phyloP scores from a whole-genome alignment of 2,329 filamentous ascomycete genomes.

The Coniochaeta sp. region DNA sequence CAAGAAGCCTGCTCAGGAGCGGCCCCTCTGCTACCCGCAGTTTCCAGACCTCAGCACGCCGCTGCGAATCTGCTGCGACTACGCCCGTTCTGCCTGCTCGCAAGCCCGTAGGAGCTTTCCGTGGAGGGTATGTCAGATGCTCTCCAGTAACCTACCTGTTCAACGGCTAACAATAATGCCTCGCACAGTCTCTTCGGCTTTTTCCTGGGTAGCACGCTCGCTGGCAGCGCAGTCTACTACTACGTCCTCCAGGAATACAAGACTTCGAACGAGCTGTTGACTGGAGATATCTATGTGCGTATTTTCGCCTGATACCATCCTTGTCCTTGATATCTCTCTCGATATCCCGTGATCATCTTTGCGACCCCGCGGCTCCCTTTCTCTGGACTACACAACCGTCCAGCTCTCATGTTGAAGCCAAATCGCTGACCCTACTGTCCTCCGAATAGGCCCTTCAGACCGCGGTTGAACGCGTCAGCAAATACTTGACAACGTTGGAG shows the following conservation, averaged over 20 bases:
- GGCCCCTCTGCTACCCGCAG: slow-evolving; percentile 24
- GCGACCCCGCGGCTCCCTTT: slow-evolving; percentile 13
- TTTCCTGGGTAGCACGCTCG: slow-evolving; percentile 72
- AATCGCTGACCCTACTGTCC: neutral
- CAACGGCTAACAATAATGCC: slow-evolving; percentile 4
- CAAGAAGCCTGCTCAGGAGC: slow-evolving; percentile 25
- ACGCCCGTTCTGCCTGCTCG: slow-evolving; percentile 43
- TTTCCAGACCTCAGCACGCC: slow-evolving; percentile 43
- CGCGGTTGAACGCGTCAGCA: slow-evolving; percentile 78
- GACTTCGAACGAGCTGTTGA: slow-evolving; percentile 84
- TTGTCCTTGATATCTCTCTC: neutral
- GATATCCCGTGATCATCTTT: neutral
- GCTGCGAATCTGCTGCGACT: slow-evolving; percentile 30
- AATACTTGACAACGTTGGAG: slow-evolving; percentile 76
- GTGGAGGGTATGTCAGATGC: slow-evolving; percentile 45
- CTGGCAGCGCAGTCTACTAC: slow-evolving; percentile 79
- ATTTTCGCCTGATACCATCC: slow-evolving; percentile 22
- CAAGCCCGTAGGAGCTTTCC: slow-evolving; percentile 54
- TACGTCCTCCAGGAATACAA: slow-evolving; percentile 93
- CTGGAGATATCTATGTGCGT: slow-evolving; percentile 93
- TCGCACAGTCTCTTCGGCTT: slow-evolving; percentile 75
- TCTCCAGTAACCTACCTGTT: neutral
- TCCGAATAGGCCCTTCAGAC: slow-evolving; percentile 68
- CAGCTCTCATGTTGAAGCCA: neutral
- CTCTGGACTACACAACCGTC: neutral